Percentiles rank a stretch among this genome's conserved stretches.
These are phyloP conservation scores for Ustilago sp. DNA, from an alignment of 1,284 basidiomycete genomes.

Conservation along the genomic window DNA sequence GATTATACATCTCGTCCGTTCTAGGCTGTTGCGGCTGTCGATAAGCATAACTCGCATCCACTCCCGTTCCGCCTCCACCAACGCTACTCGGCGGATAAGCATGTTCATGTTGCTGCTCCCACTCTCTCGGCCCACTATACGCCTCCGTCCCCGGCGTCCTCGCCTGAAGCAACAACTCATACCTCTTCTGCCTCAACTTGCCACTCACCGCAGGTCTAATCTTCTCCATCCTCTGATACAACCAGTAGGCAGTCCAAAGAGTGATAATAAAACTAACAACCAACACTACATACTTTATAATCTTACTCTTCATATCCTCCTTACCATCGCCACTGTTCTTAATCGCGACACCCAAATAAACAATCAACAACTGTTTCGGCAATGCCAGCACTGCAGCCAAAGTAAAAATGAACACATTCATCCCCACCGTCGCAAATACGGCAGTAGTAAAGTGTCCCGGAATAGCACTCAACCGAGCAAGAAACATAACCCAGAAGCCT, in stretches of 20 bases:
- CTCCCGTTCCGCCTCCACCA: not conserved
- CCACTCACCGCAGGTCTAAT: slow-evolving; percentile 76
- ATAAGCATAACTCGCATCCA: slow-evolving; percentile 16
- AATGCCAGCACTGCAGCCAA: slow-evolving; percentile 80
- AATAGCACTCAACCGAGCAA: slow-evolving; percentile 63
- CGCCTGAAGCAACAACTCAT: slow-evolving; percentile 55
- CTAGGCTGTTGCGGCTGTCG: not conserved
- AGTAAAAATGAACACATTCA: slow-evolving; percentile 79
- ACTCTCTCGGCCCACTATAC: slow-evolving; percentile 2
- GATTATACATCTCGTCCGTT: not conserved
- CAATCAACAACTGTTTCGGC: slow-evolving; percentile 75
- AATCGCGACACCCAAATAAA: slow-evolving; percentile 67
- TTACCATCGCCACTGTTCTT: slow-evolving; percentile 47
- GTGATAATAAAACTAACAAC: slow-evolving; percentile 75
- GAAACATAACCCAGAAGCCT: slow-evolving; percentile 74
- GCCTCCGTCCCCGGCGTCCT: slow-evolving; percentile 36
- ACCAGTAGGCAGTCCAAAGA: slow-evolving; percentile 83
- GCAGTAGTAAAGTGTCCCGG: slow-evolving; percentile 77
- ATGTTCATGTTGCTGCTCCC: slow-evolving; percentile 4
- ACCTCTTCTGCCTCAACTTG: slow-evolving; percentile 78
- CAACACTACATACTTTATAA: slow-evolving; percentile 67
- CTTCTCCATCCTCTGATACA: slow-evolving; percentile 80
- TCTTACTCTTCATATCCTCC: slow-evolving; percentile 61
- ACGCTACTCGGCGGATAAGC: slow-evolving; percentile 15
- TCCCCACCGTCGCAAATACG: slow-evolving; percentile 80